Evolutionary conservation across 352 stramenopile species (phyloP), one percentile per base, ranked within the genome.

Genomic region (Globisporangium carolinianum): DNA sequence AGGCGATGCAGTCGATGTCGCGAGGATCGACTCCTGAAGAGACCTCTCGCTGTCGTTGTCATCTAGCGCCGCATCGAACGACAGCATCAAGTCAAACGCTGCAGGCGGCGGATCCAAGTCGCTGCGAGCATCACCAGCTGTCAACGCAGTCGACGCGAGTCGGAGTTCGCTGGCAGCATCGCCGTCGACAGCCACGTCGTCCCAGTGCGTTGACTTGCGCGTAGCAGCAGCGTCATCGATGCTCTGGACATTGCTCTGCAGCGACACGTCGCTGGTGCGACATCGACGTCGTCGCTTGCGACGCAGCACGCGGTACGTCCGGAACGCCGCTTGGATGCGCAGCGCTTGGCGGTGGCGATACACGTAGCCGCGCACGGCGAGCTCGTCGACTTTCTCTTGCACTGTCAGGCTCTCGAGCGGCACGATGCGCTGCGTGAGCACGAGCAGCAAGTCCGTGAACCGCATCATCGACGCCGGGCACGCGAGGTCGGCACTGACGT

Each of bases 331-430:
- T 53, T 93, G 83, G 42, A 93, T 82, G 24, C 67, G 70, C 41
- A 93, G 65, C 3, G 77, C 72, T 5, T 73, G 72, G 9, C 75
- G 73, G 54, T 90, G 77, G 6, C 79, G 79, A 15, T 76, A 76
- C 8, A 87, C 78, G 51, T 90, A 91, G 6, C 76, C 72, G 24
- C 79, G 76, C 18, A 91, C 79, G 0, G 81, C 80, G 1, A 94
- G 62, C 48, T 94, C 83, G 47, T 91, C 78, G 6, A 94, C 83
- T 71, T 94, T 94, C 49, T 91, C 83, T 49, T 86, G 75, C 1
- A 94, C 80, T 1, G 83, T 89, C 36, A 90, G 61, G 42, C 81
- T 81, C 11, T 89, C 81, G 6, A 87, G 56, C 4, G 81, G 83
- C 3, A 91, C 61, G 37, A 87, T 79, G 35, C 83, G 72, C 53